Conservation (phyloP, 306 rosid genomes). For the Lathyrus tuberosus region DNA sequence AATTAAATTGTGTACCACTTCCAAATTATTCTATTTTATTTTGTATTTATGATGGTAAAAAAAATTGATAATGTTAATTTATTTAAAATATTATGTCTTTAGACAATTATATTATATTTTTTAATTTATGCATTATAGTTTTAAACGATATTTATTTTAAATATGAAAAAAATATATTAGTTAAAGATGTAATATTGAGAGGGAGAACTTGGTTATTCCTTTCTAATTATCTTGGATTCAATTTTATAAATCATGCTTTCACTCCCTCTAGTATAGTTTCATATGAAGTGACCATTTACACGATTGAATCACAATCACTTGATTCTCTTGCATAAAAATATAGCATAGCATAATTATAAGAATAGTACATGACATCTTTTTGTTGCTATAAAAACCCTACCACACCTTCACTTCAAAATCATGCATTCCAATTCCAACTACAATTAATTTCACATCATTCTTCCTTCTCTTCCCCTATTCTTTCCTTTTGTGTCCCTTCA, state of each 20-base stretch:
- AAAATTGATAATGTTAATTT: too few species aligned
- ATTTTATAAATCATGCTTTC: too few species aligned
- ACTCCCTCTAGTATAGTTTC: too few species aligned
- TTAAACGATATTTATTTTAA: too few species aligned
- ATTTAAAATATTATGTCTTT: too few species aligned
- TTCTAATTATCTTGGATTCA: not conserved
- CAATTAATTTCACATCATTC: not conserved
- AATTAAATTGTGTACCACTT: too few species aligned
- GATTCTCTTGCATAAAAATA: not conserved
- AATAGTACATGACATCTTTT: slow-evolving; percentile 27
- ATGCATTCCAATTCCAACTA: slow-evolving; percentile 27
- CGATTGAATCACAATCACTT: not conserved
- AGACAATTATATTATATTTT: too few species aligned
- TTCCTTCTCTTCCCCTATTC: not conserved
- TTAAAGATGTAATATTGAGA: too few species aligned
- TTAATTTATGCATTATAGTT: too few species aligned
- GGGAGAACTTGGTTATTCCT: not conserved
- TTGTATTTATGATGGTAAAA: too few species aligned
- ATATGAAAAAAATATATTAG: too few species aligned
- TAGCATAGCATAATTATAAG: not conserved
- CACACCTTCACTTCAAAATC: slow-evolving; percentile 24
- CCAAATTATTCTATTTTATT: too few species aligned
- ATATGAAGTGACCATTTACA: not conserved
- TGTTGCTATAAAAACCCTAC: slow-evolving; percentile 45
- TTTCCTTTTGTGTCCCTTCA: slow-evolving; percentile 3